Percentiles rank a stretch among this genome's conserved stretches.
Evolutionary conservation across 169 alveolate genomes (phyloP).

Genomic region (Eimeria acervulina): DNA sequence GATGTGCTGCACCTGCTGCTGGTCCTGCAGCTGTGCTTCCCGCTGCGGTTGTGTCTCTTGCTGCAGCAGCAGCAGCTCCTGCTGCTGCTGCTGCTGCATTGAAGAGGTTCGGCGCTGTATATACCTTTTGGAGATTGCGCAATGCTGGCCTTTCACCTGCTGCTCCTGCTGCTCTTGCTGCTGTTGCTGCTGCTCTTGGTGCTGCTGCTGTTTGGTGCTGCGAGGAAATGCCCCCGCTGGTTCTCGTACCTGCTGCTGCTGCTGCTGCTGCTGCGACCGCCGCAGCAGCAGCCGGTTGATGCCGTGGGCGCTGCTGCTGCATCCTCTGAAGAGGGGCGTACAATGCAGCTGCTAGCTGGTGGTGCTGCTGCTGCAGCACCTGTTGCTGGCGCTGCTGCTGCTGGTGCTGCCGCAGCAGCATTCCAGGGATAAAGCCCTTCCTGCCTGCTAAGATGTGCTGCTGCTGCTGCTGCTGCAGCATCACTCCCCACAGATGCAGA

Average conservation of each 20-base stretch:
- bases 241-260: not conserved
- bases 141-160: not conserved
- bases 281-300: slow-evolving; percentile 32
- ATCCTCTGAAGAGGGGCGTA: not conserved
- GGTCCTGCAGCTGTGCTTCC: not conserved
- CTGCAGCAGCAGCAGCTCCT: not conserved
- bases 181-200: slow-evolving; percentile 5
- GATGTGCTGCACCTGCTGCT: no score
- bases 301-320: slow-evolving; percentile 51
- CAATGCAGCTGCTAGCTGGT: not conserved
- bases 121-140: not conserved
- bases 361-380: slow-evolving; percentile 21
- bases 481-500: slow-evolving; percentile 63
- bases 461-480: slow-evolving; percentile 67
- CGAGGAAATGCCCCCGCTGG: not conserved
- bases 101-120: not conserved
- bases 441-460: not conserved
- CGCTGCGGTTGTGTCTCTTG: not conserved
- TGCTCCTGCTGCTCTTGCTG: not conserved
- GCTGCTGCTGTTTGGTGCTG: not conserved
- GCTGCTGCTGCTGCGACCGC: slow-evolving; percentile 22
- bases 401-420: slow-evolving; percentile 35
- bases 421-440: not conserved
- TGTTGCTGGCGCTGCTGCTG: slow-evolving; percentile 24
- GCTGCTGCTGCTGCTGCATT: not conserved